Conservation (phyloP, 352 stramenopile species). For the Pythium grandisporangium region DNA sequence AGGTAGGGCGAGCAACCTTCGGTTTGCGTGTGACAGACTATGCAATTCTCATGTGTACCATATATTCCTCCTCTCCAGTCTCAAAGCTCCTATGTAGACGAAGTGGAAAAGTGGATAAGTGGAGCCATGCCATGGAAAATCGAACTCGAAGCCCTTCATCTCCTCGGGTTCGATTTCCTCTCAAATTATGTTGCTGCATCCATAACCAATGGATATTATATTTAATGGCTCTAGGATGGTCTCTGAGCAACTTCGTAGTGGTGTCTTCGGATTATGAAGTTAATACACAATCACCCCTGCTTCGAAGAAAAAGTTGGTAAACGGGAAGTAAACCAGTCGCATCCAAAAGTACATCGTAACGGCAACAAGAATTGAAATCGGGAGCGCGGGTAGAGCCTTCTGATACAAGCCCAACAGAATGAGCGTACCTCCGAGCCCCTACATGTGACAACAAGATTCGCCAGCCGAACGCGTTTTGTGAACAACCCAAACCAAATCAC, state of each 20-base stretch:
- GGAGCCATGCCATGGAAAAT: slow-evolving; percentile 52
- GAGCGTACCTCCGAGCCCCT: slow-evolving; percentile 91
- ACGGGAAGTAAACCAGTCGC: slow-evolving; percentile 60
- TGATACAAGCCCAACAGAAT: slow-evolving; percentile 94
- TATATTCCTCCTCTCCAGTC: slow-evolving; percentile 20
- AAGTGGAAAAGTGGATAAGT: slow-evolving; percentile 47
- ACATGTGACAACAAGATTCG: slow-evolving; percentile 1
- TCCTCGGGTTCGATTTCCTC: slow-evolving; percentile 68
- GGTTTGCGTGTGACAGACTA: too few relatives aligned
- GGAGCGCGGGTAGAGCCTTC: slow-evolving; percentile 93
- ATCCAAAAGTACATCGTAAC: slow-evolving; percentile 81
- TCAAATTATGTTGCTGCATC: slow-evolving; percentile 38
- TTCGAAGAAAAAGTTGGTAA: slow-evolving; percentile 29
- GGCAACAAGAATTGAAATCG: slow-evolving; percentile 88
- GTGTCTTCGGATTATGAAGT: too few relatives aligned
- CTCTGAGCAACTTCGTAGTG: too few relatives aligned
- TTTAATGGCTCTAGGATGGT: slow-evolving; percentile 15
- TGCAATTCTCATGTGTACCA: neutral
- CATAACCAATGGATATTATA: slow-evolving; percentile 21
- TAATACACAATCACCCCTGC: too few relatives aligned
- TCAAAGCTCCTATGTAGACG: slow-evolving; percentile 32
- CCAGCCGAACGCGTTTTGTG: too few relatives aligned
- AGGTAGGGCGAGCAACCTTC: slow-evolving; percentile 22
- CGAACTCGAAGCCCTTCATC: slow-evolving; percentile 73
- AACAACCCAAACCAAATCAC: slow-evolving; percentile 4